Evolutionary conservation across 805 yeast genomes (phyloP).

Genomic region (Starmerella apicola): DNA sequence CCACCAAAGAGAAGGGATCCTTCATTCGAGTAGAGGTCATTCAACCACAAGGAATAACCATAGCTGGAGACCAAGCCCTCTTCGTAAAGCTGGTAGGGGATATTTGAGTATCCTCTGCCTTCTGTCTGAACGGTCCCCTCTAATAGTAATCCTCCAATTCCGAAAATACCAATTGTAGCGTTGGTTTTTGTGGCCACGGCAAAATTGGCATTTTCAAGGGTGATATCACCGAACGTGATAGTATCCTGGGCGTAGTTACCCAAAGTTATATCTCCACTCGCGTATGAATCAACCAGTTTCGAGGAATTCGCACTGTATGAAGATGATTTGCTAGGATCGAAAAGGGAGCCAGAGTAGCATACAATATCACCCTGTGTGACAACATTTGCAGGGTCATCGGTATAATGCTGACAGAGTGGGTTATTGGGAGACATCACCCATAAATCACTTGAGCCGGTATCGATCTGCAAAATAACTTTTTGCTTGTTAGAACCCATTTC

Average conservation of each 20-base stretch:
- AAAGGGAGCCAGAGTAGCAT: constrained; percentile 21
- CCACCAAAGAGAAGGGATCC: constrained; percentile 38
- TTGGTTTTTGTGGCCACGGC: constrained; percentile 63
- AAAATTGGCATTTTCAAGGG: constrained; percentile 45
- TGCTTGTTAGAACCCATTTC: constrained; percentile 47
- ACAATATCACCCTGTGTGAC: no score
- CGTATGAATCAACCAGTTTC: constrained; percentile 24
- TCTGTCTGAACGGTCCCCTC: constrained; percentile 29
- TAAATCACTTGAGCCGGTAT: constrained; percentile 62
- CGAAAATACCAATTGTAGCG: constrained; percentile 44
- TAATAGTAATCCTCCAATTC: constrained; percentile 26
- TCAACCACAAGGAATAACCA: constrained; percentile 38
- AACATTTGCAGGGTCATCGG: no score
- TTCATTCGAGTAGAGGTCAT: constrained; percentile 24
- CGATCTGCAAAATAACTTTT: constrained; percentile 40
- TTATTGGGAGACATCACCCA: constrained; percentile 31
- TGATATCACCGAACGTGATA: constrained; percentile 40
- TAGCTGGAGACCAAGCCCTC: constrained; percentile 32
- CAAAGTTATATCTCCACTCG: constrained; percentile 38
- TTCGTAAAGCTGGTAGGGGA: constrained; percentile 28
- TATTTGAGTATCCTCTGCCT: constrained; percentile 25
- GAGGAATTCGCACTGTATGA: constrained; percentile 14
- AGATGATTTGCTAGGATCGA: constrained; percentile 20
- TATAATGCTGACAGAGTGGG: constrained; percentile 16
- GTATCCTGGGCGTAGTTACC: constrained; percentile 54